phyloP scores from a whole-genome alignment of 495 filamentous ascomycete species.

The Aspergillus bertholletiae region DNA sequence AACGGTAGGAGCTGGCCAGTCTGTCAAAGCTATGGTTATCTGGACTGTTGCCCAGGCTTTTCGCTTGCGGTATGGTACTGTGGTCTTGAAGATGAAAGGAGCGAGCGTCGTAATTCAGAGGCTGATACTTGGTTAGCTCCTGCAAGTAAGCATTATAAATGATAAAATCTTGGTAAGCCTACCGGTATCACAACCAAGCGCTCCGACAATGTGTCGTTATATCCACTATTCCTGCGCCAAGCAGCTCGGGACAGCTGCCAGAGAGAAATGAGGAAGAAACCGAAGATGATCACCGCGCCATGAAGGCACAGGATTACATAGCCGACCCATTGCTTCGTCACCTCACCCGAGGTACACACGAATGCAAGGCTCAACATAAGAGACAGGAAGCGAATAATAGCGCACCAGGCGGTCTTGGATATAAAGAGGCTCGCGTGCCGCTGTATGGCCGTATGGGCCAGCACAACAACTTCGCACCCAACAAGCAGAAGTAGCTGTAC shows the following conservation, averaged over 20 bases:
- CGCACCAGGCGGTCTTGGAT: neutral
- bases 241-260: neutral
- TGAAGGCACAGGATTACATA: neutral
- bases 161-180: neutral
- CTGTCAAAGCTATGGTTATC: neutral
- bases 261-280: neutral
- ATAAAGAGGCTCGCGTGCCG: neutral
- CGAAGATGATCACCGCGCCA: neutral
- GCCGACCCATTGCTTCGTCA: neutral
- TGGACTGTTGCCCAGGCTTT: neutral
- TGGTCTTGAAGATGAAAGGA: neutral
- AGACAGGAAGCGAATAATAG: neutral
- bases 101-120: neutral
- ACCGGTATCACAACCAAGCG: neutral
- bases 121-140: neutral
- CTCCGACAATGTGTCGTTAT: neutral
- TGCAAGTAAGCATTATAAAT: neutral
- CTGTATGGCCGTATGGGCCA: neutral
- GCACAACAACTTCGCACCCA: neutral
- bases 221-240: neutral
- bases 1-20: neutral
- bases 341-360: neutral
- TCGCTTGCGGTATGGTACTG: neutral
- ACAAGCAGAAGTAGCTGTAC: neutral
- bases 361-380: neutral